Evolutionary conservation across 1,284 basidiomycete species (phyloP), one percentile per base, ranked within the genome.

Genomic region (Trichosporon sp.): DNA sequence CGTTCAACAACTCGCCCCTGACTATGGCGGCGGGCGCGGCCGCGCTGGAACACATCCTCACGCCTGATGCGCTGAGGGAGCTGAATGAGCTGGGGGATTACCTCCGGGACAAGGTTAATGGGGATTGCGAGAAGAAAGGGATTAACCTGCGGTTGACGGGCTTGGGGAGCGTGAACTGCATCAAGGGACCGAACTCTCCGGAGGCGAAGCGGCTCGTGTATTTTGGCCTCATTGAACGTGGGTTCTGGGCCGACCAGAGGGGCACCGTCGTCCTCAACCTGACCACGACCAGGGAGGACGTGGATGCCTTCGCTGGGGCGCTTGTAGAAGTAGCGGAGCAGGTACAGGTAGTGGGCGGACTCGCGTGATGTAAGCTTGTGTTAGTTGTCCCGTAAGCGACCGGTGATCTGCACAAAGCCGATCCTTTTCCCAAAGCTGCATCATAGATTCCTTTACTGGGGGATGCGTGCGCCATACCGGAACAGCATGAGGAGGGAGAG

Each of bases 1-100:
- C 78, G 5, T 80, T 78, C 75, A 80, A 80, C 71, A 80, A 80
- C 69, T 74, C 74, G 19, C 74, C 77, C 1, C 64, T 80, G 64
- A 80, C 78, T 6, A 78, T 78, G 78, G 71, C 73, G 4, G 74
- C 75, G 4, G 78, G 78, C 11, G 70, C 71, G 0, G 69, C 77
- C 8, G 78, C 77, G 0, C 67, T 76, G 2, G 68, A 73, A 46
- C 56, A 74, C 16, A 43, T 78, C 7, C 56, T 78, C 59, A 77
- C 78, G 1, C 56, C 68, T 2, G 69, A 68, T 8, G 73, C 74
- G 6, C 65, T 78, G n/a, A 51, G 37, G 5, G 35, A 67, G 4
- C 61, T 79, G 14, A 79, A 77, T 64, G 43, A 38, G 0, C 66
- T 76, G 0, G 78, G 78, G 4, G 76, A 79, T 68, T 32, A 32